Evolutionary conservation across 2,329 filamentous ascomycete genomes (phyloP), one percentile per base, ranked within the genome.

Genomic region (Fusarium marasasianum): DNA sequence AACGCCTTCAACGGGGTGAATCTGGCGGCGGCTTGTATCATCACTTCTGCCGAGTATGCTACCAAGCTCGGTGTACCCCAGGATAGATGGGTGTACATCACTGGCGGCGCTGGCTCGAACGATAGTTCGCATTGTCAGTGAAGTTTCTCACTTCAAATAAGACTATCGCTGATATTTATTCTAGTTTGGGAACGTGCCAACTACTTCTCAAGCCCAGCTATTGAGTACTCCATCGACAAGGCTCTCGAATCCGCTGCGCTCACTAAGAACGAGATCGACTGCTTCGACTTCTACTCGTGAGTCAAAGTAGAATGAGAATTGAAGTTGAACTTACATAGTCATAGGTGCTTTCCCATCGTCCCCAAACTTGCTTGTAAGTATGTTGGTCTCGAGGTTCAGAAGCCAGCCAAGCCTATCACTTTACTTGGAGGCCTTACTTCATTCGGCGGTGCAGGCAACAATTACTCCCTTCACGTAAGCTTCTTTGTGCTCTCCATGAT

Each of bases 1-100:
- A 93, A 93, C 76, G 91, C 91, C 1, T 93, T 92, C 81, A 93
- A 93, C 73, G 91, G 86, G 5, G 87, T 93, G 41, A 93, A 93
- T 68, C 82, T 93, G 20, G 87, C 91, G 6, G 88, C 85, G 1
- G 89, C 91, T 13, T 86, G 87, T 64, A 83, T 93, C 22, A 66
- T 93, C 8, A 93, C 91, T 1, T 89, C 89, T 0, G 85, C 84
- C 0, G 84, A 88, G 2, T 83, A 85, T 76, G 91, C 91, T 0
- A 80, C 79, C 47, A 80, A 86, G 48, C 81, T 93, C 4, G 86
- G 87, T 0, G 86, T 93, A 17, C 85, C 88, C 0, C 76, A 86
- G 55, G 83, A 84, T 11, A 86, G 86, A 78, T 92, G 90, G 90
- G 87, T 93, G 3, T 93, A 92, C 76, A 85, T 90, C 1, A 81